These are phyloP conservation scores for Phytophthora citricola DNA, from an alignment of 352 stramenopile genomes.

Conservation along the genomic window DNA sequence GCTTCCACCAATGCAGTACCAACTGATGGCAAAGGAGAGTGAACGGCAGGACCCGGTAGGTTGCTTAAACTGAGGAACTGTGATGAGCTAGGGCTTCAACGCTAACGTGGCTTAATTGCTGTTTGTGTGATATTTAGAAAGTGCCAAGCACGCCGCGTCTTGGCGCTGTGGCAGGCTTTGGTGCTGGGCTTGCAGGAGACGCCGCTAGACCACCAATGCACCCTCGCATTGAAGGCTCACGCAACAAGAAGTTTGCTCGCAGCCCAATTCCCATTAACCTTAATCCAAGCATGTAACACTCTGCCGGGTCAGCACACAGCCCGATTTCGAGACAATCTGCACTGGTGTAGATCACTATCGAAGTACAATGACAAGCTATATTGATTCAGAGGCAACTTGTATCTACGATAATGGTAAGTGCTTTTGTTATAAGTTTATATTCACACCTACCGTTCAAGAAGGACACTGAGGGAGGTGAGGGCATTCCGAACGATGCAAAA, in stretches of 20 bases:
- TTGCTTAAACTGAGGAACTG: conserved; percentile 5
- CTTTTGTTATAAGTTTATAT: conserved; percentile 38
- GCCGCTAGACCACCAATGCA: conserved; percentile 50
- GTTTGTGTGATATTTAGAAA: conserved; percentile 30
- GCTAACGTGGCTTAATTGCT: not conserved
- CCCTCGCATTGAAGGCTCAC: conserved; percentile 57
- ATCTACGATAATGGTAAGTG: not conserved
- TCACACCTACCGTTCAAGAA: conserved; percentile 52
- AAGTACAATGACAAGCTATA: too few species aligned
- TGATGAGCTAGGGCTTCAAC: not conserved
- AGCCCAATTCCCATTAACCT: conserved; percentile 74
- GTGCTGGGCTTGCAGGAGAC: conserved; percentile 18
- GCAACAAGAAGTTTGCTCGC: conserved; percentile 80
- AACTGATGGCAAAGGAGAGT: conserved; percentile 78
- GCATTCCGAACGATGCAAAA: conserved; percentile 51
- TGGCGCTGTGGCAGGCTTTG: conserved; percentile 25
- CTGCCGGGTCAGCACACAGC: too few species aligned
- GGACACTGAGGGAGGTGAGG: conserved; percentile 65
- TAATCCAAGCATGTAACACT: conserved; percentile 20
- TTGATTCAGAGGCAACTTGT: too few species aligned
- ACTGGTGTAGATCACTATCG: too few species aligned
- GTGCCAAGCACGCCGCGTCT: conserved; percentile 34
- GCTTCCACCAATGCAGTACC: conserved; percentile 71
- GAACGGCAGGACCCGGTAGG: conserved; percentile 62
- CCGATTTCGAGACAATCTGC: too few species aligned